Conservation (phyloP, 2,329 filamentous ascomycete species). For the Apiospora phragmitis region DNA sequence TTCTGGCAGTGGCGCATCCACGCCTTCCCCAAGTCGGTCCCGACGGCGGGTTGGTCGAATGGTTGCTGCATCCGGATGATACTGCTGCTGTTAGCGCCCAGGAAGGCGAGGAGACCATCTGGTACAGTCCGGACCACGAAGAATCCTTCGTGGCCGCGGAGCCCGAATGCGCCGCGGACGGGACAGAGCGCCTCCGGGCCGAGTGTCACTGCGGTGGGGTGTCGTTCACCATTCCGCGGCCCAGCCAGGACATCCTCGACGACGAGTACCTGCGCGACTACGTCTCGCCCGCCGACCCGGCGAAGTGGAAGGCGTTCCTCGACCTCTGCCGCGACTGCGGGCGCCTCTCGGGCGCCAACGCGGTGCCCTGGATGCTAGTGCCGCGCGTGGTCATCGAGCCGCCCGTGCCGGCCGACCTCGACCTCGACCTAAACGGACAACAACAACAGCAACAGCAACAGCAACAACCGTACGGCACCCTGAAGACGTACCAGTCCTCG, state of each 20-base stretch:
- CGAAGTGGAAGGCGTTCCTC: constrained; percentile 43
- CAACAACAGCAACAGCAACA: no score
- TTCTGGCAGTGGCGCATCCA: constrained; percentile 5
- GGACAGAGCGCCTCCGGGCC: constrained; percentile 41
- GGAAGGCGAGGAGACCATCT: constrained; percentile 8
- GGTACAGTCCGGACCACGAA: constrained; percentile 10
- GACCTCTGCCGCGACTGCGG: constrained; percentile 48
- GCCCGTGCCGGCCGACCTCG: constrained; percentile 35
- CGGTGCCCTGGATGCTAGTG: constrained; percentile 43
- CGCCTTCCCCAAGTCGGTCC: constrained; percentile 11
- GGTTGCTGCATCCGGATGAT: not conserved
- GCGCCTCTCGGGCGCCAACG: constrained; percentile 41
- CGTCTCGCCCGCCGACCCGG: constrained; percentile 37
- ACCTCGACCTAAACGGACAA: no score
- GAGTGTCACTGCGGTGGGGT: constrained; percentile 50
- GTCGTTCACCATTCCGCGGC: constrained; percentile 45
- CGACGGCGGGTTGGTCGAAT: constrained; percentile 12
- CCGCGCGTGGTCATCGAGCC: constrained; percentile 39
- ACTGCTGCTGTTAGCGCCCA: not conserved
- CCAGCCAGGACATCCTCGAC: constrained; percentile 30
- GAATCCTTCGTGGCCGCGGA: constrained; percentile 8
- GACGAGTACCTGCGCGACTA: constrained; percentile 33
- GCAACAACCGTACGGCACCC: not conserved
- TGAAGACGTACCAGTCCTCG: constrained; percentile 41
- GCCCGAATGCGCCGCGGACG: constrained; percentile 34